Evolutionary conservation across 768 basidiomycete genomes (phyloP), one percentile per base, ranked within the genome.

Genomic region (Mycena olivaceomarginata): DNA sequence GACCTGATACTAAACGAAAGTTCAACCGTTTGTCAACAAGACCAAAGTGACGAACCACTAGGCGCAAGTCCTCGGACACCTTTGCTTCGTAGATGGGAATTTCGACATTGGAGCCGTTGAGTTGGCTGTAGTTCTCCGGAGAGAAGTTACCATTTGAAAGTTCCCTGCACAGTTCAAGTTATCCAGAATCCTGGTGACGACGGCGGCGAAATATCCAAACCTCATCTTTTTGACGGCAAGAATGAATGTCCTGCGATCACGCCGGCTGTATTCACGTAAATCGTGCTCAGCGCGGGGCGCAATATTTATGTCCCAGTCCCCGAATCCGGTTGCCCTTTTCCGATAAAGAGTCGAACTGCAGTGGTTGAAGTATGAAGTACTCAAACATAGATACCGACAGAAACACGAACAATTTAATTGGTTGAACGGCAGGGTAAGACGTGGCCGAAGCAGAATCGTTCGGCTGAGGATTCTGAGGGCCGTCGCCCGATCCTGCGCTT

Each of bases 131-230:
- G 68, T 91, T 91, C 39, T 87, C 86, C 4, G 84, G 82, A 1
- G 90, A 90, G 78, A 91, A 92, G 57, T 88, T 85, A 0, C 91
- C 91, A 0, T 86, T 84, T 0, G 90, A 91, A 9, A 91, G 84
- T 65, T 91, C 86, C 77, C 59, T 60, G 37, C 10, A 60, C 13
- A 37, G 2, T 13, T 22, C 5, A n/a, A n/a, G n/a, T n/a, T n/a
- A n/a, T n/a, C n/a, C n/a, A n/a, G n/a, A n/a, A n/a, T n/a, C n/a
- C n/a, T n/a, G n/a, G n/a, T n/a, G n/a, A n/a, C n/a, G n/a, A n/a
- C n/a, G n/a, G n/a, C n/a, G 25, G 40, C 16, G 64, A 39, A 68
- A 20, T 20, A 12, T 1, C 13, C 45, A 43, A 62, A 90, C 91
- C 84, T 87, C 78, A 91, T 89, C 78, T 91, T 91, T 76, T 89